Percentiles rank a stretch among this genome's conserved stretches.
phyloP scores from a whole-genome alignment of 1,284 basidiomycete genomes.

The Sporisorium iseilematis-ciliati region DNA sequence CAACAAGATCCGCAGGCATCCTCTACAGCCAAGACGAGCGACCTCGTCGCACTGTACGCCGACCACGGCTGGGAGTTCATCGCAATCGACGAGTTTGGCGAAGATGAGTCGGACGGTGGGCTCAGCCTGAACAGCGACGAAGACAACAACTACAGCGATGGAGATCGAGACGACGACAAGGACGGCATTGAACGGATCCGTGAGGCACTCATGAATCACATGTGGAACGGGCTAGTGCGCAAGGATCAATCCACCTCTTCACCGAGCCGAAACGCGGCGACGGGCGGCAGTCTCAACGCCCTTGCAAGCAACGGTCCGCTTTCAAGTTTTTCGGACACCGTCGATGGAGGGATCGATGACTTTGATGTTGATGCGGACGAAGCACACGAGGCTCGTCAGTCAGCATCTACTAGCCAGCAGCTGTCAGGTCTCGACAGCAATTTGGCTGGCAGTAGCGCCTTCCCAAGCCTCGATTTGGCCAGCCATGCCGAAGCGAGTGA shows the following conservation, averaged over 20 bases:
- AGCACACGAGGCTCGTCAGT: not conserved
- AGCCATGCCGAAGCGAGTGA: conserved; percentile 21
- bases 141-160: conserved; percentile 27
- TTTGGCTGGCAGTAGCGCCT: not conserved
- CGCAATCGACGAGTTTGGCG: conserved; percentile 42
- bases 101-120: not conserved
- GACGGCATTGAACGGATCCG: conserved; percentile 57
- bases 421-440: not conserved
- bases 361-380: conserved; percentile 11
- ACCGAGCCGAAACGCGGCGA: not conserved
- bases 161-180: conserved; percentile 25
- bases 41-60: conserved; percentile 55
- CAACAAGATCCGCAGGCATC: not conserved
- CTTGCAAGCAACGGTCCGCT: not conserved
- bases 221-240: conserved; percentile 55
- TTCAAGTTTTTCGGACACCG: conserved; percentile 20
- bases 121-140: not conserved
- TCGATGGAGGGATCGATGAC: not conserved
- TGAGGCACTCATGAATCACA: conserved; percentile 59
- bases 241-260: conserved; percentile 19
- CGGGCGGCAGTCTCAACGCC: not conserved
- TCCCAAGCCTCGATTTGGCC: conserved; percentile 10
- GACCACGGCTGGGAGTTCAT: conserved; percentile 62
- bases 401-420: not conserved
- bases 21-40: conserved; percentile 22